These are phyloP conservation scores for Penicillium turbatum DNA, from an alignment of 495 filamentous ascomycete species.

Conservation along the genomic window DNA sequence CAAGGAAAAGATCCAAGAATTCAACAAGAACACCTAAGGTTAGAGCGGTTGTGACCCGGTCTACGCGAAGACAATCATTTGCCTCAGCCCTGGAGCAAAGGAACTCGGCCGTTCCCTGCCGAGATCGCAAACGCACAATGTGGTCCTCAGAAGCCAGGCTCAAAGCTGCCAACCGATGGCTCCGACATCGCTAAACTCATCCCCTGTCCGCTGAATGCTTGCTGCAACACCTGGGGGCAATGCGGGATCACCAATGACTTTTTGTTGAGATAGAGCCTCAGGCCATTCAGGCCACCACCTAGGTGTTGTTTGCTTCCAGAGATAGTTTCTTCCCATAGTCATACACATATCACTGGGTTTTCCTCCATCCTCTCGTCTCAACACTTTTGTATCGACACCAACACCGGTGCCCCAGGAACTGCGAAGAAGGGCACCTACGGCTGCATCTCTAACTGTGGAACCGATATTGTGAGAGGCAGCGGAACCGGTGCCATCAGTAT, in stretches of 20 bases:
- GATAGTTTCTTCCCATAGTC: too few relatives aligned
- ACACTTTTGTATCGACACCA: slow-evolving; percentile 22
- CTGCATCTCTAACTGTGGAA: slow-evolving; percentile 46
- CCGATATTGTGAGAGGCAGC: slow-evolving; percentile 24
- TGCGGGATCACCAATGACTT: slow-evolving; percentile 8
- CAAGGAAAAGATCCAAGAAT: slow-evolving; percentile 22
- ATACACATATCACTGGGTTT: too few relatives aligned
- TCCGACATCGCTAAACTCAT: slow-evolving; percentile 22
- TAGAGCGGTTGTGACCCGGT: slow-evolving; percentile 2
- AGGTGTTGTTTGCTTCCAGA: too few relatives aligned
- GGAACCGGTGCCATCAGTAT: background rate
- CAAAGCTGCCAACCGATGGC: slow-evolving; percentile 16
- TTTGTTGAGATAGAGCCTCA: too few relatives aligned
- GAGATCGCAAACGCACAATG: slow-evolving; percentile 29
- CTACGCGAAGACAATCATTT: slow-evolving; percentile 21
- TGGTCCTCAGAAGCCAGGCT: slow-evolving; percentile 37
- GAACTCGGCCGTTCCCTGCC: slow-evolving; percentile 39
- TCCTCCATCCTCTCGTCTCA: too few relatives aligned
- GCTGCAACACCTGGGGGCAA: slow-evolving; percentile 26
- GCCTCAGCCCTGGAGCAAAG: slow-evolving; percentile 46
- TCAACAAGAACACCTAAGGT: slow-evolving; percentile 42
- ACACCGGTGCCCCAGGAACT: slow-evolving; percentile 35
- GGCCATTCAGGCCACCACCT: too few relatives aligned
- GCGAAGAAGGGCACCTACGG: slow-evolving; percentile 29
- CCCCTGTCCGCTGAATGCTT: slow-evolving; percentile 30